Base-by-base conservation (phyloP, 2,329 filamentous ascomycete species). In the Pleoardoris graminearum region DNA sequence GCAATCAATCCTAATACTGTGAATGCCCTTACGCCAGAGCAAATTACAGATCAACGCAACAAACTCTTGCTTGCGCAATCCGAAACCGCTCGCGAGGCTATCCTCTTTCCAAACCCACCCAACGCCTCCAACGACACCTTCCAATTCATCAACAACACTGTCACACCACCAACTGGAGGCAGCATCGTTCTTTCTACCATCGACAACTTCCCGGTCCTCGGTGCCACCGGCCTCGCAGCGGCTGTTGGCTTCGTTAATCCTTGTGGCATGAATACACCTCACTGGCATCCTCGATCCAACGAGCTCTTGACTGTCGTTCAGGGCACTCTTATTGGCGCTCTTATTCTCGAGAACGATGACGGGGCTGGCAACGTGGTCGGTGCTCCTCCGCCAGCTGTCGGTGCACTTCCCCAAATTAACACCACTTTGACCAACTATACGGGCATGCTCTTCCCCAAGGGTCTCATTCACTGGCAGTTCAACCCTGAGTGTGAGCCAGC, bases 181-280 rank as follows among this genome's bases (percentile, higher is more conserved):
- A 74, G 80, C 60, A 73, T 82, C 54, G 69, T 81, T 32, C 72
- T 76, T 17, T 80, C 82, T 38, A 82, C 83, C 72, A 77, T 81
- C 63, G 79, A 80, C 69, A 79, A 77, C 30, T 85, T 84, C 70
- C 82, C 82, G 2, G 80, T 81, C 22, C 77, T 85, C 17, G 78
- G 82, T 17, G 77, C 79, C 42, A 81, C 79, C 3, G 77, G 77
- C 17, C 69, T 78, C 30, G 76, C 76, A 51, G 80, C 82, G 73
- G 79, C 80, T 2, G 69, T 84, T 7, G 81, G 79, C 35, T 78
- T 79, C 61, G 69, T 85, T 32, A 73, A 75, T 29, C 72, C 68
- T 30, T 85, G 81, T 61, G 81, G 79, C 52, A 80, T 85, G 70
- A 74, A 74, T 55, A 73, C 67, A 4, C 72, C 73, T 1, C 75